These are phyloP conservation scores for Ascochyta koolunga DNA, from an alignment of 2,329 filamentous ascomycete species.

Conservation along the genomic window DNA sequence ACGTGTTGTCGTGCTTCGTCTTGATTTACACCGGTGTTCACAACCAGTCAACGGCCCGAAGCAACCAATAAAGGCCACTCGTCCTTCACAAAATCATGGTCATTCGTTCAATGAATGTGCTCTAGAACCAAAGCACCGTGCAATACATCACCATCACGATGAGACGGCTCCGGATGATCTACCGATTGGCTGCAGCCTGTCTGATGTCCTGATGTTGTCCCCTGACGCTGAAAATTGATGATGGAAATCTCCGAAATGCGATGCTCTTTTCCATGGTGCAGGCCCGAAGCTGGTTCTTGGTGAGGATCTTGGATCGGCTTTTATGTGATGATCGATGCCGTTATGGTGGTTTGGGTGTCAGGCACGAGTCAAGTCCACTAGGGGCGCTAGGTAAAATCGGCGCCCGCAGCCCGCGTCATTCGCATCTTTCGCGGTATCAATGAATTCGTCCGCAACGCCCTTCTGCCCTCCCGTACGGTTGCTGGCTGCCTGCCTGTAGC, in stretches of 20 bases:
- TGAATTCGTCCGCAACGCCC: conserved; percentile 14
- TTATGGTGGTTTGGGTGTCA: conserved; percentile 13
- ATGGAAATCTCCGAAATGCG: conserved; percentile 12
- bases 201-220: background rate
- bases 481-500: background rate
- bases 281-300: background rate
- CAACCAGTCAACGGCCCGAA: conserved; percentile 6
- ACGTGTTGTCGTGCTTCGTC: background rate
- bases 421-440: conserved; percentile 10
- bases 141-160: conserved; percentile 3
- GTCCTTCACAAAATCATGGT: background rate
- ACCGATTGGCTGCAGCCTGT: conserved; percentile 9
- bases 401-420: conserved; percentile 14
- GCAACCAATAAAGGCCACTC: conserved; percentile 1
- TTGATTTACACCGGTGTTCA: conserved; percentile 6
- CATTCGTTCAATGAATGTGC: background rate
- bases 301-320: conserved; percentile 10
- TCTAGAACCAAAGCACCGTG: background rate
- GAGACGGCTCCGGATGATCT: background rate
- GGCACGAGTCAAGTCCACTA: conserved; percentile 15
- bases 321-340: conserved; percentile 17
- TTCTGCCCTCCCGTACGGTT: background rate
- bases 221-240: background rate
- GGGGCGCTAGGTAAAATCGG: conserved; percentile 13
- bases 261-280: conserved; percentile 7